A percentile compares a stretch with the other conserved stretches of the same genome.
Conservation (phyloP, 129 eudicot genomes). For the Arctium lappa region DNA sequence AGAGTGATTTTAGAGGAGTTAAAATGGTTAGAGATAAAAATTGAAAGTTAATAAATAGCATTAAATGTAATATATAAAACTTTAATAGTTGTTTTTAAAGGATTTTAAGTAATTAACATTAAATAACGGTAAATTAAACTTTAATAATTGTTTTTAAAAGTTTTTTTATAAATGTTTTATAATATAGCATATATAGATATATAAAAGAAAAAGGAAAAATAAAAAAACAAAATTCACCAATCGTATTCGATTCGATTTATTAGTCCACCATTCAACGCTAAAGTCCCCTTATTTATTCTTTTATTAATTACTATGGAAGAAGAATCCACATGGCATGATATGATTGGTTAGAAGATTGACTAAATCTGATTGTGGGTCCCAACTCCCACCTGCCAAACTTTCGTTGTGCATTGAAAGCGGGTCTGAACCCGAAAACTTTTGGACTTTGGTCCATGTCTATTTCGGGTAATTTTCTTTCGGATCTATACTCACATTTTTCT, state of each 20-base stretch:
- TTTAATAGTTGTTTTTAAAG: too few relatives aligned
- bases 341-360: constrained; percentile 20
- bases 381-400: constrained; percentile 30
- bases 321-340: constrained; percentile 11
- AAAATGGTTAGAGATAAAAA: too few relatives aligned
- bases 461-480: constrained; percentile 30
- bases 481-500: constrained; percentile 24
- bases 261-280: constrained; percentile 35
- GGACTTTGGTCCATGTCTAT: constrained; percentile 33
- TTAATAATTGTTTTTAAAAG: too few relatives aligned
- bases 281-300: constrained; percentile 27
- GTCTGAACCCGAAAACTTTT: constrained; percentile 25
- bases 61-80: too few relatives aligned
- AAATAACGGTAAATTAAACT: too few relatives aligned
- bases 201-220: background rate
- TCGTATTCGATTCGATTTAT: constrained; percentile 17
- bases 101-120: too few relatives aligned
- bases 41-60: too few relatives aligned
- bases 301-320: constrained; percentile 20
- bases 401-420: constrained; percentile 29
- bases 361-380: constrained; percentile 28
- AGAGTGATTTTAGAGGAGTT: too few relatives aligned
- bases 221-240: background rate
- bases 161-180: too few relatives aligned
- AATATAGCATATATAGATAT: background rate